These are phyloP conservation scores for Carex parvula DNA, from an alignment of 176 grass and related monocot species.

Conservation along the genomic window DNA sequence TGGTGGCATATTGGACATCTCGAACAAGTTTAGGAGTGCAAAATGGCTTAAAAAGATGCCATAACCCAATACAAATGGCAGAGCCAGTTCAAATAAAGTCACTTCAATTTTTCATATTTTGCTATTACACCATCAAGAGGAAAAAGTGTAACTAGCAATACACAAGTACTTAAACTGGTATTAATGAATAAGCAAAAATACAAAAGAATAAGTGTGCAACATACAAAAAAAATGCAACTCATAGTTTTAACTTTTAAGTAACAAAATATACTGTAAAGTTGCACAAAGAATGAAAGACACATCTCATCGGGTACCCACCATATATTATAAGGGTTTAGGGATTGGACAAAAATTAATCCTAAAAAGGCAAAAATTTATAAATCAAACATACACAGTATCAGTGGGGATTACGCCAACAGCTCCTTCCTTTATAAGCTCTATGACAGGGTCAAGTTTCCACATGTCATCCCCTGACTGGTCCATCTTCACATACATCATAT, in stretches of 20 bases:
- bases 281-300: background rate
- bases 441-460: conserved; percentile 75
- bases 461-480: conserved; percentile 57
- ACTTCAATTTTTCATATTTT: background rate
- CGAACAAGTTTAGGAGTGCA: background rate
- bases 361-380: background rate
- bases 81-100: background rate
- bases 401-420: conserved; percentile 81
- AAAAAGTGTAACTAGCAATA: background rate
- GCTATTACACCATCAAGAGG: background rate
- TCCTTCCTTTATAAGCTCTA: conserved; percentile 70
- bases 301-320: background rate
- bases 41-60: background rate
- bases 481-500: conserved; percentile 65
- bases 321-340: background rate
- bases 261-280: background rate
- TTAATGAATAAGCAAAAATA: background rate
- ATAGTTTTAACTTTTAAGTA: background rate
- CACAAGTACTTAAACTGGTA: background rate
- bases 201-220: background rate
- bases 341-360: background rate
- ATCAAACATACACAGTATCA: conserved; percentile 69
- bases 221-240: background rate
- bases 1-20: background rate
- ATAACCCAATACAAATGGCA: background rate